Percentiles rank a stretch among this genome's conserved stretches.
These are phyloP conservation scores for Tympanopsis confertula DNA, from an alignment of 2,329 filamentous ascomycete genomes.

Conservation along the genomic window DNA sequence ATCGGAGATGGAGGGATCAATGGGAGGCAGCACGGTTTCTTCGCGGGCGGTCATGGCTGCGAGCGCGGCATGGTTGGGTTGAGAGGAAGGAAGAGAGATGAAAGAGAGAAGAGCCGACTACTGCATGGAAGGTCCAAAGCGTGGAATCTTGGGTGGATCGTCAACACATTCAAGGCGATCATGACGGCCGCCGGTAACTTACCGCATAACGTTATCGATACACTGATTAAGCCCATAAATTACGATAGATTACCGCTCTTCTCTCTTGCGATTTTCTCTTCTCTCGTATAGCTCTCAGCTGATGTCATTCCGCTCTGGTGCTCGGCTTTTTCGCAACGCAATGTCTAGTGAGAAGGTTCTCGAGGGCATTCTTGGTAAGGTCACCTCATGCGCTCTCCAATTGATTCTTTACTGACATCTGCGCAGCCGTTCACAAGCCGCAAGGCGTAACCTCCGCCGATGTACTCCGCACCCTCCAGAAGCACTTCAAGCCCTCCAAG, in stretches of 20 bases:
- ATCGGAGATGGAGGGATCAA: slow-evolving; percentile 27
- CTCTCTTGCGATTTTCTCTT: too few species aligned
- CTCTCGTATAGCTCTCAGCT: too few species aligned
- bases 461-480: slow-evolving; percentile 50
- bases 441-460: slow-evolving; percentile 48
- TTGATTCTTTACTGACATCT: too few species aligned
- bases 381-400: neutral
- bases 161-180: too few species aligned
- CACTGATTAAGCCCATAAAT: too few species aligned
- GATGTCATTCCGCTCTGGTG: slow-evolving; percentile 9
- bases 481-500: slow-evolving; percentile 44
- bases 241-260: too few species aligned
- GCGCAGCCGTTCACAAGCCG: slow-evolving; percentile 58
- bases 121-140: too few species aligned
- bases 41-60: slow-evolving; percentile 28
- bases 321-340: slow-evolving; percentile 16
- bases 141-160: too few species aligned
- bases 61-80: slow-evolving; percentile 18
- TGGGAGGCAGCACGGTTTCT: slow-evolving; percentile 28
- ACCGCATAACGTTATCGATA: too few species aligned
- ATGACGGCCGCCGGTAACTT: too few species aligned
- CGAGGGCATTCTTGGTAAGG: neutral
- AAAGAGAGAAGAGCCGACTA: slow-evolving; percentile 1
- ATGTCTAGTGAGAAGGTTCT: slow-evolving; percentile 18
- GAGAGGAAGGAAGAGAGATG: slow-evolving; percentile 1